Evolutionary conservation across 75 land plant species (phyloP).

Genomic region (Larix kaempferi): DNA sequence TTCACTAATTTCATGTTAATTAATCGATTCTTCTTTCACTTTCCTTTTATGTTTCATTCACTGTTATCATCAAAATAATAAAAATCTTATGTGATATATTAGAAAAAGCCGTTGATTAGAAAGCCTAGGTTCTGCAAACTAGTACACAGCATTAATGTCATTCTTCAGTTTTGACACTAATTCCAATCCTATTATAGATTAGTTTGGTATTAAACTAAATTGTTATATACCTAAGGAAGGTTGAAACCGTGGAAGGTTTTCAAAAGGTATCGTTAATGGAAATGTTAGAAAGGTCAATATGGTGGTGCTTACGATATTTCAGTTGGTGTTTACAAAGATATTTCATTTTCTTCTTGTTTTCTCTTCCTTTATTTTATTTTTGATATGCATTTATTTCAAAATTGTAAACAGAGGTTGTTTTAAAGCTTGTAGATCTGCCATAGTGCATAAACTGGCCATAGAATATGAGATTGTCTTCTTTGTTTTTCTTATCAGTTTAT

Average conservation of each 20-base stretch:
- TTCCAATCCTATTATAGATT: not conserved
- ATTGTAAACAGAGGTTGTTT: too few relatives aligned
- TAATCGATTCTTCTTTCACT: not conserved
- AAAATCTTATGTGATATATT: not conserved
- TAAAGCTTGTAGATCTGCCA: too few relatives aligned
- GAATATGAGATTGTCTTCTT: too few relatives aligned
- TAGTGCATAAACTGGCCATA: too few relatives aligned
- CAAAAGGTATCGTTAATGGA: not conserved
- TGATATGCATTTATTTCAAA: too few relatives aligned
- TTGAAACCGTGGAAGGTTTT: not conserved
- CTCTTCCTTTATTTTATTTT: too few relatives aligned
- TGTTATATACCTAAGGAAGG: not conserved
- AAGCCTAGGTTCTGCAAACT: not conserved
- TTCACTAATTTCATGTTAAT: not conserved
- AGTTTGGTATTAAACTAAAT: not conserved
- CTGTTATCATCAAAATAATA: not conserved
- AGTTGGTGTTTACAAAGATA: too few relatives aligned
- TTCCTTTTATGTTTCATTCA: not conserved
- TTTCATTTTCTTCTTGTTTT: too few relatives aligned
- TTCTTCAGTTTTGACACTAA: not conserved
- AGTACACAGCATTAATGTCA: not conserved
- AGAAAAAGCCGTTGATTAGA: not conserved
- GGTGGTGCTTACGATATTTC: too few relatives aligned
- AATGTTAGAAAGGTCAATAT: not conserved
- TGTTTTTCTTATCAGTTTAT: too few relatives aligned